Conservation (phyloP, 2,329 filamentous ascomycete species). For the Penicillium sp. region DNA sequence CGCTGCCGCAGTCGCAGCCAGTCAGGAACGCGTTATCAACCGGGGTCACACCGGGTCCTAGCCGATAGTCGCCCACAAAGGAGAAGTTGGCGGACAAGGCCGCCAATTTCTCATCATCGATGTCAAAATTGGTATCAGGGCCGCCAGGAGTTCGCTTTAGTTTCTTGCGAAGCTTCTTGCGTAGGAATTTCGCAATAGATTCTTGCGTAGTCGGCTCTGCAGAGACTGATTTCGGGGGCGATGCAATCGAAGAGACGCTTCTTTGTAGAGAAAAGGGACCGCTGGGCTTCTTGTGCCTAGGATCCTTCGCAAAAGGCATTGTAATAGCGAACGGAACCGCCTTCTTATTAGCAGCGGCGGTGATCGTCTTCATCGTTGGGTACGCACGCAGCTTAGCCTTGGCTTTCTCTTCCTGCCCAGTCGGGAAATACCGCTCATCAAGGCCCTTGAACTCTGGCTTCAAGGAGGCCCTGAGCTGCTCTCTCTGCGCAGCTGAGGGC, state of each 20-base stretch:
- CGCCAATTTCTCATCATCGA: constrained; percentile 25
- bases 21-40: constrained; percentile 36
- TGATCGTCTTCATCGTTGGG: constrained; percentile 1
- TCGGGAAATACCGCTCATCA: constrained; percentile 30
- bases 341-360: background rate
- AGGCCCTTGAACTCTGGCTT: constrained; percentile 20
- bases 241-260: background rate
- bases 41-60: constrained; percentile 36
- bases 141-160: constrained; percentile 27
- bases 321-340: constrained; percentile 3
- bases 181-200: background rate
- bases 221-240: background rate
- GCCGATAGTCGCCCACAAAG: constrained; percentile 44
- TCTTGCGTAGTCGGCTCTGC: background rate
- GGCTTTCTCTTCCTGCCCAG: constrained; percentile 15
- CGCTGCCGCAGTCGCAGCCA: constrained; percentile 37
- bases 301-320: background rate
- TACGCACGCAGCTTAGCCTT: constrained; percentile 8
- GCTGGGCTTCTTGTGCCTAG: background rate
- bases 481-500: constrained; percentile 25
- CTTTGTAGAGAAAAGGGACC: background rate
- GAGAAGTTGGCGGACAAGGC: constrained; percentile 41
- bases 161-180: constrained; percentile 13
- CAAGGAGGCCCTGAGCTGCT: constrained; percentile 15
- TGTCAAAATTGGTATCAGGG: constrained; percentile 21